Conservation (phyloP, 169 alveolate genomes). For the Ichthyophthirius multifiliis region DNA sequence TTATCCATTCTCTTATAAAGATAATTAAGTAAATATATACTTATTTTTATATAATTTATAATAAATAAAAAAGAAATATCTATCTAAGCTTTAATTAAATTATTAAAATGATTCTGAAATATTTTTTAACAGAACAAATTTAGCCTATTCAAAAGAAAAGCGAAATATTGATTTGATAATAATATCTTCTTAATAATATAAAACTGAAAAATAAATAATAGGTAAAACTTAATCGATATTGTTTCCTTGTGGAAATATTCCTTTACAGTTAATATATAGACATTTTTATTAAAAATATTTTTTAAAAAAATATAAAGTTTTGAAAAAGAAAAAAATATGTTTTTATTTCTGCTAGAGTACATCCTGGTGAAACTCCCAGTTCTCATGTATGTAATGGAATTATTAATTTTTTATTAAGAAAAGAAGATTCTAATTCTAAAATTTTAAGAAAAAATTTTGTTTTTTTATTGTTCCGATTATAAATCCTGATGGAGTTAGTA, state of each 20-base stretch:
- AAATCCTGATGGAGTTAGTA: conserved; percentile 89
- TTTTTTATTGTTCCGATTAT: conserved; percentile 82
- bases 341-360: conserved; percentile 75
- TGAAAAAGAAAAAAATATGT: conserved; percentile 26
- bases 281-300: neutral
- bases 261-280: neutral
- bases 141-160: conserved; percentile 42
- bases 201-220: conserved; percentile 29
- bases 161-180: conserved; percentile 58
- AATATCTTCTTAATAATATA: conserved; percentile 32
- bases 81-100: conserved; percentile 12
- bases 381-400: conserved; percentile 71
- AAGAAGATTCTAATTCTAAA: conserved; percentile 35
- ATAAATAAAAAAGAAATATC: neutral
- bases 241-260: conserved; percentile 34
- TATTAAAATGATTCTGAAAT: conserved; percentile 6
- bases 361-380: conserved; percentile 83
- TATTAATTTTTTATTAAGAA: conserved; percentile 46
- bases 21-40: neutral
- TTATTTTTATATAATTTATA: no score
- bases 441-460: conserved; percentile 68
- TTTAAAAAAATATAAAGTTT: conserved; percentile 6
- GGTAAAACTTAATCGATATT: conserved; percentile 19
- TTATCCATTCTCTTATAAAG: conserved; percentile 32
- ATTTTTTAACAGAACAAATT: conserved; percentile 34